phyloP scores from a whole-genome alignment of 148 eudicot species.

The Cornus suecica region DNA sequence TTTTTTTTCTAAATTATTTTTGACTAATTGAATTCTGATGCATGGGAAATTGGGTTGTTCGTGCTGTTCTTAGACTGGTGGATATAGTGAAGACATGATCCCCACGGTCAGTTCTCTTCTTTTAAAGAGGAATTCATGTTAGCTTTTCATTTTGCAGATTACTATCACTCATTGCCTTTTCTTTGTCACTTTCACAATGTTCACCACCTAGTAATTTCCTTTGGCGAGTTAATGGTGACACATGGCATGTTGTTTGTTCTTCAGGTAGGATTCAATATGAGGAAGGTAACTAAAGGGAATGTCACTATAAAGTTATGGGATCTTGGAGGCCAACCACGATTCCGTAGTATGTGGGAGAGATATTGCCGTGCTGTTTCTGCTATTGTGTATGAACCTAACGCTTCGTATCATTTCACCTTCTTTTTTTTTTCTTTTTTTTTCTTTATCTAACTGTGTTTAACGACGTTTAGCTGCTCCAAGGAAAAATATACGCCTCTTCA shows the following conservation, averaged over 20 bases:
- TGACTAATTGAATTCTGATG: background rate
- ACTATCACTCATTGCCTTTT: background rate
- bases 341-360: constrained; percentile 99
- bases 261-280: constrained; percentile 98
- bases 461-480: background rate
- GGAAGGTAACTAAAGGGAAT: constrained; percentile 94
- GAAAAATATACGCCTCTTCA: background rate
- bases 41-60: constrained; percentile 11
- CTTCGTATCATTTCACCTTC: constrained; percentile 5
- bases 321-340: constrained; percentile 99
- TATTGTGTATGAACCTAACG: constrained; percentile 68
- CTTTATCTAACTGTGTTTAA: background rate
- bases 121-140: background rate
- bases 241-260: background rate
- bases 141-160: background rate
- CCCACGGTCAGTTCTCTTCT: constrained; percentile 69
- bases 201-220: background rate
- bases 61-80: constrained; percentile 59
- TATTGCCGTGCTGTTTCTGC: constrained; percentile 99
- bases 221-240: background rate
- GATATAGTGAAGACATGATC: constrained; percentile 97
- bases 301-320: constrained; percentile 99
- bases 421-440: no score
- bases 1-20: background rate
- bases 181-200: background rate